These are phyloP conservation scores for Diphasiastrum complanatum DNA, from an alignment of 83 land plant genomes.

Conservation along the genomic window DNA sequence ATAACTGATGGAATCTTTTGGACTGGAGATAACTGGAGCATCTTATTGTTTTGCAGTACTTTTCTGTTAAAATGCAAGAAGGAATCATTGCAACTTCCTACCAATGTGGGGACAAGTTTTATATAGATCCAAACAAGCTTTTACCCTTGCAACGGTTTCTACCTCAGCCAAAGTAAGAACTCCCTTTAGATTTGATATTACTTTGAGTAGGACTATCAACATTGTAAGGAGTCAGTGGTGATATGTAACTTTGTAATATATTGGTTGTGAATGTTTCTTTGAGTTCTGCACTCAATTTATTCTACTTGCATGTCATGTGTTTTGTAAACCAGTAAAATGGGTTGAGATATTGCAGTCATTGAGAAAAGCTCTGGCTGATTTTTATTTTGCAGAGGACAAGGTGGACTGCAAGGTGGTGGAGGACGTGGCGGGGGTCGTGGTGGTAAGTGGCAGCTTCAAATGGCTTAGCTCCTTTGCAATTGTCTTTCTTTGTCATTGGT, in stretches of 20 bases:
- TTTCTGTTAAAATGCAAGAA: constrained; percentile 96
- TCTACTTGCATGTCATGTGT: too few species aligned
- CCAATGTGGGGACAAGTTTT: constrained; percentile 75
- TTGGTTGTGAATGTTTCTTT: too few species aligned
- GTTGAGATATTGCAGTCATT: not conserved
- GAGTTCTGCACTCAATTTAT: too few species aligned
- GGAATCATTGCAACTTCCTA: constrained; percentile 90
- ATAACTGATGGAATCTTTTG: constrained; percentile 6
- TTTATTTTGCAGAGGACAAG: constrained; percentile 32
- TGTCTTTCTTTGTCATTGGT: not conserved
- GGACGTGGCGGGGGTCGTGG: constrained; percentile 34
- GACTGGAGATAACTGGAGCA: not conserved
- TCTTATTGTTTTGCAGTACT: constrained; percentile 42
- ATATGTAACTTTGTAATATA: not conserved
- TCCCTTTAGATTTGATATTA: not conserved
- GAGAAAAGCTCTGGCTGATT: constrained; percentile 22
- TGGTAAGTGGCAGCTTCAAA: constrained; percentile 20
- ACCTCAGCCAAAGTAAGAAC: constrained; percentile 74
- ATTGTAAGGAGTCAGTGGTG: not conserved
- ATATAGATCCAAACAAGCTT: constrained; percentile 78
- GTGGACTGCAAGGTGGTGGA: constrained; percentile 39
- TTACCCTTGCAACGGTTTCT: constrained; percentile 76
- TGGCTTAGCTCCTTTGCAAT: not conserved
- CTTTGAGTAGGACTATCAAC: not conserved
- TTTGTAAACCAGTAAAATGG: not conserved